Evolutionary conservation across 1,139 yeast genomes (phyloP).

Genomic region (Fermentozyma sake): DNA sequence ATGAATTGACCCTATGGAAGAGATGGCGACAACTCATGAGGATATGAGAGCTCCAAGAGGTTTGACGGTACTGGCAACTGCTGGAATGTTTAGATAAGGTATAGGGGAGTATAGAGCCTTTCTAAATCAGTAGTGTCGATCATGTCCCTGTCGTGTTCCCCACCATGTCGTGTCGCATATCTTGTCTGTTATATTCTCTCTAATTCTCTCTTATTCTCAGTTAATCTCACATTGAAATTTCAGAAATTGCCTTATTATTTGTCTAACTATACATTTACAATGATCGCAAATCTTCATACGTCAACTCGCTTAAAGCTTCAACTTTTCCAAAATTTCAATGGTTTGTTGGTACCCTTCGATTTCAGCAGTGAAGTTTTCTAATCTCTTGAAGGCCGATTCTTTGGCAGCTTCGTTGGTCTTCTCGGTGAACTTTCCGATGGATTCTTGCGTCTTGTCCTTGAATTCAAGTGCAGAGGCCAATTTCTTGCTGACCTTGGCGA

Average conservation of each 20-base stretch:
- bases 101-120: too few species aligned
- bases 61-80: too few species aligned
- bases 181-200: too few species aligned
- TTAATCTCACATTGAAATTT: background rate
- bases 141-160: too few species aligned
- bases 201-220: too few species aligned
- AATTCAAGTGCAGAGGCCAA: constrained; percentile 57
- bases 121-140: too few species aligned
- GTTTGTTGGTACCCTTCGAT: constrained; percentile 81
- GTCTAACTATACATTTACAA: constrained; percentile 1
- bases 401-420: constrained; percentile 83
- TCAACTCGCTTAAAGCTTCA: constrained; percentile 56
- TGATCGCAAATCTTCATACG: background rate
- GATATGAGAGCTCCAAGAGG: too few species aligned
- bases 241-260: background rate
- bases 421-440: constrained; percentile 69
- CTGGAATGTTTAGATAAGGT: too few species aligned
- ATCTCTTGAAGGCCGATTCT: constrained; percentile 66
- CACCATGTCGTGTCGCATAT: too few species aligned
- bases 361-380: constrained; percentile 76
- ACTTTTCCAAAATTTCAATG: constrained; percentile 67
- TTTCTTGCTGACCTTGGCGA: constrained; percentile 75
- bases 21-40: too few species aligned
- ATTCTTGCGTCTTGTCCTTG: constrained; percentile 34
- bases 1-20: too few species aligned